Base-by-base conservation (phyloP, 176 grass and related monocot genomes). In the Saccharum officinarum region DNA sequence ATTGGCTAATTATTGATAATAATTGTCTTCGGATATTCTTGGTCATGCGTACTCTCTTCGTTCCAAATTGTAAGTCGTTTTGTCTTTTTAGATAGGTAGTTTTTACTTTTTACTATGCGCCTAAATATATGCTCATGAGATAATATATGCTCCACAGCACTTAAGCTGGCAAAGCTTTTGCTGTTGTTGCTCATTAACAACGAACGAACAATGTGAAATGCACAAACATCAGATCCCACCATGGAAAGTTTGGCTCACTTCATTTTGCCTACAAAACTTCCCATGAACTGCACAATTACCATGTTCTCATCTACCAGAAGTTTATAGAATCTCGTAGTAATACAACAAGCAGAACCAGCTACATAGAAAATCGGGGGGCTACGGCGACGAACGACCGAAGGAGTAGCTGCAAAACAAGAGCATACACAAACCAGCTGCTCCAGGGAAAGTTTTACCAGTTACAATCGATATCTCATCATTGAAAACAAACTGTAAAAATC, bases 401-500 rank as follows among this genome's bases (percentile, higher is more conserved):
- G 79, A 37, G 31, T 34, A 40, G 47, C 79, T 54, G 20, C 25
- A 69, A 81, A 82, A 57, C 8, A 70, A 45, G 46, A 55, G 8
- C 22, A 82, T 57, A 34, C 22, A 71, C 46, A 70, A 38, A 39
- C 33, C 33, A 40, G 33, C 46, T 50, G 41, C 52, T 54, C 12
- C 65, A 12, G 26, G 11, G 10, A 54, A 81, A 49, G 49, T 69
- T 50, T 52, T 17, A 63, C 7, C 66, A 7, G 67, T 64, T 41
- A 18, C 57, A 55, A 69, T 39, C 6, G n/a, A 40, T 41, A 28
- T 60, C 67, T 92, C 69, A 26, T 59, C 23, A 67, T 13, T 18
- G 82, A 75, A 49, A 92, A 30, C n/a, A 68, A 85, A 14, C 10
- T 52, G 63, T 20, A 41, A 94, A 73, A 69, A 67, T 96, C 95